Percentiles rank a stretch among this genome's conserved stretches.
Evolutionary conservation across 169 alveolate genomes (phyloP).

Genomic region (Eimeria sp.): DNA sequence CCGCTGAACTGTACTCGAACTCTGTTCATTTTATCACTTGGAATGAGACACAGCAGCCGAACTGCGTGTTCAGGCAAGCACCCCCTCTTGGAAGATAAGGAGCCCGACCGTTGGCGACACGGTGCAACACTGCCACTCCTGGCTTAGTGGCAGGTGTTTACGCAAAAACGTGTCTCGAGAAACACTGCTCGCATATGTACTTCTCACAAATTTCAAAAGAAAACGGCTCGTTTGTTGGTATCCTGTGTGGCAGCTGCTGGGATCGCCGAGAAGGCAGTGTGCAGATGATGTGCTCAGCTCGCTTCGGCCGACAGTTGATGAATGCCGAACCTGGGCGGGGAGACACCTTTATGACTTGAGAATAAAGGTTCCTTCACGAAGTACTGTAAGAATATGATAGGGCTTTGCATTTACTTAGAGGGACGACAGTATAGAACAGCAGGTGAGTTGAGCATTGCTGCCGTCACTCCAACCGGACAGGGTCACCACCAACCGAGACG

Average conservation of each 20-base stretch:
- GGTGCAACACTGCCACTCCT: background rate
- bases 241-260: background rate
- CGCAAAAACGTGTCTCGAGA: too few species aligned
- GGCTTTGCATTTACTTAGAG: background rate
- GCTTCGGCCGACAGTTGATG: background rate
- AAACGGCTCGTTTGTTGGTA: background rate
- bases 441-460: background rate
- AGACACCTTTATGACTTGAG: background rate
- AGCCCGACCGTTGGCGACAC: background rate
- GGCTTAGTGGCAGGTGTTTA: too few species aligned
- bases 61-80: background rate
- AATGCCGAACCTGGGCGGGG: background rate
- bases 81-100: background rate
- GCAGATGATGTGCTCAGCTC: constrained; percentile 5
- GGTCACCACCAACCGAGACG: constrained; percentile 75
- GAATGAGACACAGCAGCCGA: background rate
- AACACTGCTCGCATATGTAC: background rate
- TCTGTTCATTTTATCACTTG: background rate
- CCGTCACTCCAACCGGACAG: background rate
- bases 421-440: background rate
- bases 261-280: background rate
- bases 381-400: background rate
- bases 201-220: background rate
- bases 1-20: background rate
- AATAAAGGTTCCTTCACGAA: background rate